These are phyloP conservation scores for Aspergillus candidus DNA, from an alignment of 2,329 filamentous ascomycete species.

Conservation along the genomic window DNA sequence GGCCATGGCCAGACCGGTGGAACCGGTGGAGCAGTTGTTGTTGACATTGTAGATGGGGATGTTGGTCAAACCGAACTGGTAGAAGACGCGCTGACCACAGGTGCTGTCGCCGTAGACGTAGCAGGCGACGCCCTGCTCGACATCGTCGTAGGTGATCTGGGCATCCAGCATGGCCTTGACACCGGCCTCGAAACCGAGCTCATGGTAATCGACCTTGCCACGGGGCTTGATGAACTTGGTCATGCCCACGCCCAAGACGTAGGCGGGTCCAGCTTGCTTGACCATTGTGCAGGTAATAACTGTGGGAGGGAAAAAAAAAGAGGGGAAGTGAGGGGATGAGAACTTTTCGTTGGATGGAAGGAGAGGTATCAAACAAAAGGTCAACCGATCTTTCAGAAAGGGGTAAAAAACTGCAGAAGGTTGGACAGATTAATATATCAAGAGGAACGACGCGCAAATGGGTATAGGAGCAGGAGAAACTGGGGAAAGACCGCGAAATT, in stretches of 20 bases:
- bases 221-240: constrained; percentile 98
- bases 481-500: neutral
- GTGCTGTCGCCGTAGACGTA: constrained; percentile 97
- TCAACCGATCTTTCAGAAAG: neutral
- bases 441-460: neutral
- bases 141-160: constrained; percentile 92
- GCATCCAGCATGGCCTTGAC: constrained; percentile 71
- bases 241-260: constrained; percentile 96
- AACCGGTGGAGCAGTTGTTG: constrained; percentile 98
- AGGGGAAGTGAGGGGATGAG: neutral
- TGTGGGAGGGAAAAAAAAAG: neutral
- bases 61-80: constrained; percentile 95
- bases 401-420: neutral
- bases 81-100: constrained; percentile 93
- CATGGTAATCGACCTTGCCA: constrained; percentile 89
- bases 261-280: constrained; percentile 53
- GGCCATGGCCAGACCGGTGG: constrained; percentile 79
- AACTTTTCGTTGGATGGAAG: constrained; percentile 36
- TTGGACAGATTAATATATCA: neutral
- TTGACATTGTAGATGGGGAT: constrained; percentile 98
- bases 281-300: constrained; percentile 38
- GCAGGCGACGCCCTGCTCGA: constrained; percentile 92
- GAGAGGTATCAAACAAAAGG: neutral
- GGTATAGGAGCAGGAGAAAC: neutral
- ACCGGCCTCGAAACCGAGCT: constrained; percentile 87